Percentiles rank a stretch among this genome's conserved stretches.
These are phyloP conservation scores for Luvunga scandens DNA, from an alignment of 345 rosid species.

Conservation along the genomic window DNA sequence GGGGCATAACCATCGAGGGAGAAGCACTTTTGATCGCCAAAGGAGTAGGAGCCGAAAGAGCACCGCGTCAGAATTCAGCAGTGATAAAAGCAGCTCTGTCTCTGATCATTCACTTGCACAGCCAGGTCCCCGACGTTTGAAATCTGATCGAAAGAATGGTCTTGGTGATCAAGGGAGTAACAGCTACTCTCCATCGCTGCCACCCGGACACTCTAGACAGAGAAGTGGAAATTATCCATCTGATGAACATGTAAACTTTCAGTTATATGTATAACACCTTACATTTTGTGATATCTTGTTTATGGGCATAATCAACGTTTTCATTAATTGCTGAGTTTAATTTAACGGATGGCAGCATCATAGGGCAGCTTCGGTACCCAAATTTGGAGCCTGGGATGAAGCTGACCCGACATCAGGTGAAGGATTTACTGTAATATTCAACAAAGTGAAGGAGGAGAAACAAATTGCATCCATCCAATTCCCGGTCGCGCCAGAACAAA, in stretches of 20 bases:
- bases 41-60: constrained; percentile 15
- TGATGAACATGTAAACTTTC: constrained; percentile 17
- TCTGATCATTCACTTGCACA: constrained; percentile 18
- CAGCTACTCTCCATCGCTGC: constrained; percentile 19
- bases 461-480: constrained; percentile 23
- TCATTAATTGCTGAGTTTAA: background rate
- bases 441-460: constrained; percentile 51
- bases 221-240: constrained; percentile 18
- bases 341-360: constrained; percentile 29
- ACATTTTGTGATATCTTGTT: too few species aligned
- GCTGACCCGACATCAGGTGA: constrained; percentile 47
- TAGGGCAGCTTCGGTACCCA: constrained; percentile 40
- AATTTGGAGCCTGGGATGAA: constrained; percentile 66
- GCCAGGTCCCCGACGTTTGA: constrained; percentile 9
- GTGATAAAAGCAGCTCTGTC: constrained; percentile 16
- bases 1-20: background rate
- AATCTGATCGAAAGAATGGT: constrained; percentile 14
- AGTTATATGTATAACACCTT: background rate
- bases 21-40: constrained; percentile 4
- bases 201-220: constrained; percentile 14
- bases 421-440: constrained; percentile 43
- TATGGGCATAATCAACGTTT: too few species aligned
- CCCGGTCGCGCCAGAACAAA: constrained; percentile 11
- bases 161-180: constrained; percentile 7
- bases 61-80: constrained; percentile 18